Evolutionary conservation across 306 rosid genomes (phyloP), one percentile per base, ranked within the genome.

Genomic region (Castanospermum australe): DNA sequence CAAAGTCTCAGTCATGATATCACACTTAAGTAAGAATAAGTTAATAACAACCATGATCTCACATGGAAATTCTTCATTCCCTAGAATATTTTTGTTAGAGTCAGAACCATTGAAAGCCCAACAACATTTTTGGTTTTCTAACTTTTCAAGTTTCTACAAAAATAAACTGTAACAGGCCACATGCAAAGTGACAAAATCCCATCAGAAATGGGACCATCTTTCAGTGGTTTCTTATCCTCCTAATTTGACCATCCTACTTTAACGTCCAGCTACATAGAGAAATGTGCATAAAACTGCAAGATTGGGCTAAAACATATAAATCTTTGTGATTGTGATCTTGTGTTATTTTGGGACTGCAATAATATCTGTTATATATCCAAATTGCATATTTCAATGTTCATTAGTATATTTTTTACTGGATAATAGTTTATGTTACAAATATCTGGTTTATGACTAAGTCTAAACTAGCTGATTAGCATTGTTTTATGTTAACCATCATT

Each of bases 241-340:
- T n/a, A n/a, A n/a, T n/a, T 13, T 36, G 47, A 52, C 47, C 12
- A 6, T 18, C 13, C 21, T 18, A 62, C n/a, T 21, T 45, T n/a
- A n/a, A n/a, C n/a, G n/a, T n/a, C n/a, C n/a, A n/a, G n/a, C n/a
- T n/a, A n/a, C n/a, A n/a, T 47, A 30, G 68, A 18, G 12, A 75
- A 75, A 20, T 76, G n/a, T 32, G 35, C 38, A 51, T 18, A 35
- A 62, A 61, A 20, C 22, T 76, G 62, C 45, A 76, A 74, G 79
- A 32, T 33, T 33, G 35, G 38, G 21, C 15, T 21, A 13, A 17
- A 76, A 76, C 36, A 3, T 17, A 64, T 54, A 33, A 24, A 52
- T 2, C 50, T 50, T 24, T 51, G 36, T 50, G 73, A 48, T 65
- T 64, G 10, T 22, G n/a, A 36, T 51, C 41, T 50, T 22, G 12